Percentiles rank a stretch among this genome's conserved stretches.
phyloP scores from a whole-genome alignment of 2,329 filamentous ascomycete species.

The Alternaria arborescens region DNA sequence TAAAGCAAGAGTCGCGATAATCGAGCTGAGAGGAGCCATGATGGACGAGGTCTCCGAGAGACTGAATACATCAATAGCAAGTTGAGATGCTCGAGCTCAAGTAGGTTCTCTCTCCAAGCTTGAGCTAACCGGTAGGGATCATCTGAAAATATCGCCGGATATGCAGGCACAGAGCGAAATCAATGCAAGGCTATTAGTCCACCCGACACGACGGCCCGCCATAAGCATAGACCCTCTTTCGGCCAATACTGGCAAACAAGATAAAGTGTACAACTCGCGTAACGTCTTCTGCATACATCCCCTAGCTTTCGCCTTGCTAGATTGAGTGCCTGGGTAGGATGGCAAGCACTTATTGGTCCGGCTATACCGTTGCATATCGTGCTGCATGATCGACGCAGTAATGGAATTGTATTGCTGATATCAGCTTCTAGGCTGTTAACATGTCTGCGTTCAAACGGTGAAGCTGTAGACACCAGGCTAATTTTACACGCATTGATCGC shows the following conservation, averaged over 20 bases:
- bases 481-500: not conserved
- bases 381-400: not conserved
- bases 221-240: not conserved
- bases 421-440: not conserved
- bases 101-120: not conserved
- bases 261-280: not conserved
- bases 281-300: not conserved
- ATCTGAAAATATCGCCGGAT: constrained; percentile 8
- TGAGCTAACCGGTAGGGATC: not conserved
- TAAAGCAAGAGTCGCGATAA: not conserved
- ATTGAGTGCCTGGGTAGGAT: not conserved
- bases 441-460: not conserved
- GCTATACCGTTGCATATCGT: not conserved
- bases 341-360: not conserved
- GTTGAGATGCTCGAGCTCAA: not conserved
- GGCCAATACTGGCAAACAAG: not conserved
- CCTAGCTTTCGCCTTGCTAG: not conserved
- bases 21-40: not conserved
- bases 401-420: too few relatives aligned
- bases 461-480: not conserved
- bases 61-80: too few relatives aligned
- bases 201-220: not conserved
- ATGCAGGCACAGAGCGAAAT: constrained; percentile 10
- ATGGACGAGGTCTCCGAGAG: not conserved
- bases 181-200: not conserved